Conservation (phyloP, 129 eudicot genomes). For the sunflower (Helianthus annuus) region DNA sequence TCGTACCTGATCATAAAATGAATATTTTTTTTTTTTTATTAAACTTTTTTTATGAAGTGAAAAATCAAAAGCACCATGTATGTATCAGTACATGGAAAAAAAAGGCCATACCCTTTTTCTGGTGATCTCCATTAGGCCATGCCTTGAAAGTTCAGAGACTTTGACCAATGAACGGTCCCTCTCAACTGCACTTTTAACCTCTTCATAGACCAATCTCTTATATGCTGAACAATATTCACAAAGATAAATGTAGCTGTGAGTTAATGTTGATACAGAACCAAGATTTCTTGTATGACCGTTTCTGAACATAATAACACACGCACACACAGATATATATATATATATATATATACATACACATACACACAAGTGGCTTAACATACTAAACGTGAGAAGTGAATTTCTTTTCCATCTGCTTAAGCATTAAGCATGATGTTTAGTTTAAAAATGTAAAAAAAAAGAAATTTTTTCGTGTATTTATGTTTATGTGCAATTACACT, state of each 20-base stretch:
- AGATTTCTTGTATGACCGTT: slow-evolving; percentile 16
- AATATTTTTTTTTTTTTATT: neutral
- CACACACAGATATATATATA: neutral
- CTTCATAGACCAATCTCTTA: slow-evolving; percentile 82
- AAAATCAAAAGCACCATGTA: neutral
- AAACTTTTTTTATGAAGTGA: neutral
- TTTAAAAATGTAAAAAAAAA: too few species aligned
- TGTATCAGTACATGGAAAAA: neutral
- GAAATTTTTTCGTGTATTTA: too few species aligned
- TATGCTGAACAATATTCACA: slow-evolving; percentile 53
- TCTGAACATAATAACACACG: neutral
- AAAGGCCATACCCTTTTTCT: slow-evolving; percentile 73
- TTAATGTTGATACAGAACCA: slow-evolving; percentile 23
- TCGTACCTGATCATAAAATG: slow-evolving; percentile 65
- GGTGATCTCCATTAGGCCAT: slow-evolving; percentile 97
- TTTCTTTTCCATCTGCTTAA: too few species aligned
- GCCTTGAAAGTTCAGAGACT: slow-evolving; percentile 85
- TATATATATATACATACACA: too few species aligned
- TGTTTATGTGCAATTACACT: too few species aligned
- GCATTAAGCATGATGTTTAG: too few species aligned
- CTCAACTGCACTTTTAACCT: slow-evolving; percentile 79
- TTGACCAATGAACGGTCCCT: slow-evolving; percentile 87
- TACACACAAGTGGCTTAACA: too few species aligned
- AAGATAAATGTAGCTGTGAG: neutral
- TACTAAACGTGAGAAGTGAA: too few species aligned